Evolutionary conservation across 129 eudicot species (phyloP), one percentile per base, ranked within the genome.

Genomic region (Sambucus nigra): DNA sequence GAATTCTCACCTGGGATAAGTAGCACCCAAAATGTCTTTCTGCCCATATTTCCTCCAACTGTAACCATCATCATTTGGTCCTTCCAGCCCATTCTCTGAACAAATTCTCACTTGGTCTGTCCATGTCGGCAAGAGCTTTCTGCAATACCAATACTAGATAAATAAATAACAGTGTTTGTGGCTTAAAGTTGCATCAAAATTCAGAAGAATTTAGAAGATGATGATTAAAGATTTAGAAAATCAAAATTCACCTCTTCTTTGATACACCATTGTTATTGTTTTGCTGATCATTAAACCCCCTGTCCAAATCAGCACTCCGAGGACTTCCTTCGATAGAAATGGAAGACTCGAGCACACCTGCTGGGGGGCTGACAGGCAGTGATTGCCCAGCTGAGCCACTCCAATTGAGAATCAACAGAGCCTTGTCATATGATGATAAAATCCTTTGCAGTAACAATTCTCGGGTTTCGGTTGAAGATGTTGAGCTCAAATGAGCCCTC

Each of bases 31-130:
- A 64, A 92, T 92, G 71, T 86, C 99, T 69, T 92, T 92, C 72
- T 92, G 99, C 29, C 99, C 99, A 28, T 92, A 92, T 62, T 92
- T 92, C 61, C 99, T 92, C 99, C 99, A 92, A 58, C 95, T 86
- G 63, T 76, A 76, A 41, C 91, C 87, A 60, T 92, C 99, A 25
- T 92, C 87, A 20, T 61, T 66, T 33, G 89, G 80, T 22, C 94
- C 95, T 73, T 81, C 95, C 56, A 76, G 68, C 21, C 95, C 98
- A 52, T 67, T 77, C 15, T 65, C 91, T 20, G 80, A 68, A 53
- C 64, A 74, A 40, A 77, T 66, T 61, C 72, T 82, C 57, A 82
- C 84, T 51, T 86, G 84, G 23, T 82, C 74, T 35, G 74, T 80
- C 99, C 99, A 70, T 16, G 67, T 69, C 2, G 79, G 69, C 55